Conservation (phyloP, 805 yeast species). For the Wickerhamiella sergipiensis region DNA sequence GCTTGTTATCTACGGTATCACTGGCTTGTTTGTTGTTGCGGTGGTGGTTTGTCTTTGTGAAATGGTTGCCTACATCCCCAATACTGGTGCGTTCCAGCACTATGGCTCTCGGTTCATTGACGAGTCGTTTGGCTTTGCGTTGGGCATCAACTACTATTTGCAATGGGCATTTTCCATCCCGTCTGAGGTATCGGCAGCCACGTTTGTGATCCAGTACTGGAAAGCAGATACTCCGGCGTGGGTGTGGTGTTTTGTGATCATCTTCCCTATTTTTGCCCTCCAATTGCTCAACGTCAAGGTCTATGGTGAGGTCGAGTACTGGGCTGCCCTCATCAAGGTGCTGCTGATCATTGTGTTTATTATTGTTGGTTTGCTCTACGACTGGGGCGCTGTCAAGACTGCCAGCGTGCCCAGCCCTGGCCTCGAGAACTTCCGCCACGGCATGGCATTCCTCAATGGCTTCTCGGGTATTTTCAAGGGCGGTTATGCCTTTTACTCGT, state of each 20-base stretch:
- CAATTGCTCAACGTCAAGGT: conserved; percentile 36
- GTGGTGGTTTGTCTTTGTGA: conserved; percentile 58
- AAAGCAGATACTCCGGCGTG: conserved; percentile 33
- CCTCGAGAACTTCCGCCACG: conserved; percentile 21
- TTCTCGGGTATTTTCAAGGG: conserved; percentile 21
- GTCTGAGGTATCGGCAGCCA: conserved; percentile 50
- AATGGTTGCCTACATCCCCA: conserved; percentile 54
- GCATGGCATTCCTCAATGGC: conserved; percentile 18
- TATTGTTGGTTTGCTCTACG: conserved; percentile 37
- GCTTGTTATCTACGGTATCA: conserved; percentile 41
- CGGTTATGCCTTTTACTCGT: conserved; percentile 43
- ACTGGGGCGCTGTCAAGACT: conserved; percentile 39
- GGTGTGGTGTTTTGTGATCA: conserved; percentile 36
- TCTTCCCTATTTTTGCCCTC: conserved; percentile 37
- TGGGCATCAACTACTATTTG: conserved; percentile 58
- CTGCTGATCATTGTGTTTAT: conserved; percentile 50
- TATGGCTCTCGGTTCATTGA: conserved; percentile 51
- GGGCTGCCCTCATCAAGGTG: conserved; percentile 53
- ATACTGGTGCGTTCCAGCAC: conserved; percentile 46
- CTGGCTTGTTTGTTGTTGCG: conserved; percentile 51
- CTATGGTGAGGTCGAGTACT: conserved; percentile 48
- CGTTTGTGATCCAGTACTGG: conserved; percentile 45
- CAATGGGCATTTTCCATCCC: conserved; percentile 56
- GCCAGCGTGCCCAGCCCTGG: conserved; percentile 42
- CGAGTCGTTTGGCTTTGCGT: conserved; percentile 56